These are phyloP conservation scores for Auriscalpium orientale DNA, from an alignment of 768 basidiomycete species.

Conservation along the genomic window DNA sequence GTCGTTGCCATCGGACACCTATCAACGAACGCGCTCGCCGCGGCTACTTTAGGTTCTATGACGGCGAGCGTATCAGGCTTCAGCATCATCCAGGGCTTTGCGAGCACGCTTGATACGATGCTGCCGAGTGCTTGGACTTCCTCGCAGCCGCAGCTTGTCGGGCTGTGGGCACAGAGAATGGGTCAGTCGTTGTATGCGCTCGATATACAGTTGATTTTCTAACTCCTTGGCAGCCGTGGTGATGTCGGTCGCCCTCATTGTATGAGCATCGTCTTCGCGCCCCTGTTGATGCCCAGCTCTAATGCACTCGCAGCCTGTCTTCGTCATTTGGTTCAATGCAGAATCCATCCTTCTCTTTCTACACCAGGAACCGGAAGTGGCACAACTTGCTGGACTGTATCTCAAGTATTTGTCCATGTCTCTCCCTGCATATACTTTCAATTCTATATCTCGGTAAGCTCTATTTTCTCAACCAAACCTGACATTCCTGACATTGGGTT, in stretches of 20 bases:
- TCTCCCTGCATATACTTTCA: constrained; percentile 67
- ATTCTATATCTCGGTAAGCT: constrained; percentile 42
- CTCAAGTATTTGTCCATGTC: constrained; percentile 71
- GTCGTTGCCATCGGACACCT: constrained; percentile 88
- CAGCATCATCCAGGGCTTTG: constrained; percentile 75
- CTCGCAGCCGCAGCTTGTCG: constrained; percentile 72
- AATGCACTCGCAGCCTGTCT: constrained; percentile 36
- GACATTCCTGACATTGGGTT: background rate
- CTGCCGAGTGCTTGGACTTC: constrained; percentile 96
- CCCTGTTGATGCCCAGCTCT: background rate
- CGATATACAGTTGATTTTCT: background rate
- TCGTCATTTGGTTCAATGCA: constrained; percentile 73
- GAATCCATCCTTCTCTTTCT: constrained; percentile 70
- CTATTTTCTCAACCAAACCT: background rate
- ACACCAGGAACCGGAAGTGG: constrained; percentile 80
- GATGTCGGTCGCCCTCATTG: constrained; percentile 48
- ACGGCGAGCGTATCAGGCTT: constrained; percentile 56
- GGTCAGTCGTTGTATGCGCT: constrained; percentile 33
- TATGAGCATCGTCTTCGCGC: constrained; percentile 28
- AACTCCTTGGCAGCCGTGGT: constrained; percentile 43
- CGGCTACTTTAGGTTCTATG: constrained; percentile 42
- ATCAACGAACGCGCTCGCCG: constrained; percentile 84
- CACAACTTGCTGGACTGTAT: constrained; percentile 67
- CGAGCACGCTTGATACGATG: constrained; percentile 85
- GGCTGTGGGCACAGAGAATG: constrained; percentile 89